A percentile compares a stretch with the other conserved stretches of the same genome.
phyloP scores from a whole-genome alignment of 257 asterid genomes.

The Cordia subcordata region DNA sequence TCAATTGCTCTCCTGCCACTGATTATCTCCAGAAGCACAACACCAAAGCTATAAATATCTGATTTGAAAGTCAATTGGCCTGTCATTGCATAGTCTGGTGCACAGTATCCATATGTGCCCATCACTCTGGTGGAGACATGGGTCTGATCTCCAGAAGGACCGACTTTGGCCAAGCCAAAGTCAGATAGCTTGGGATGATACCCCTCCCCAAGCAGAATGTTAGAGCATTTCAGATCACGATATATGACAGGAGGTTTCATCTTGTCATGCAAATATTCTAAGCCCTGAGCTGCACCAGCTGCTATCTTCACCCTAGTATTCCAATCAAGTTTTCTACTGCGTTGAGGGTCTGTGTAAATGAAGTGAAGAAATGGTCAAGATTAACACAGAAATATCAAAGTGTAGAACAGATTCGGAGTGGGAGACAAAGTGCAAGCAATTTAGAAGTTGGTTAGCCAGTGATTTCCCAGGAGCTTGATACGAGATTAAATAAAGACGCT shows the following conservation, averaged over 20 bases:
- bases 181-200: slow-evolving; percentile 70
- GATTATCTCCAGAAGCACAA: slow-evolving; percentile 72
- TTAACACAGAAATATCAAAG: background rate
- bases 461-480: background rate
- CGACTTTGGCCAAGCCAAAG: slow-evolving; percentile 79
- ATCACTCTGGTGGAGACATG: slow-evolving; percentile 87
- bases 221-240: slow-evolving; percentile 79
- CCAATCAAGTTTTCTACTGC: slow-evolving; percentile 56
- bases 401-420: background rate
- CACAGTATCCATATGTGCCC: slow-evolving; percentile 93
- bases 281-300: slow-evolving; percentile 77
- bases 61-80: slow-evolving; percentile 78
- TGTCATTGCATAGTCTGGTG: slow-evolving; percentile 84
- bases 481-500: background rate
- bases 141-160: slow-evolving; percentile 69
- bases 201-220: slow-evolving; percentile 65
- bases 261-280: slow-evolving; percentile 77
- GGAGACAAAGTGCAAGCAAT: background rate
- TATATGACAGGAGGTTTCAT: slow-evolving; percentile 64
- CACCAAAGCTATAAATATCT: slow-evolving; percentile 85
- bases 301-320: slow-evolving; percentile 72
- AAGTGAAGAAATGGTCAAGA: slow-evolving; percentile 3
- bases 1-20: slow-evolving; percentile 80
- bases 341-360: slow-evolving; percentile 30
- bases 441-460: background rate